Evolutionary conservation across 129 eudicot genomes (phyloP), one percentile per base, ranked within the genome.

Genomic region (Apium graveolens): DNA sequence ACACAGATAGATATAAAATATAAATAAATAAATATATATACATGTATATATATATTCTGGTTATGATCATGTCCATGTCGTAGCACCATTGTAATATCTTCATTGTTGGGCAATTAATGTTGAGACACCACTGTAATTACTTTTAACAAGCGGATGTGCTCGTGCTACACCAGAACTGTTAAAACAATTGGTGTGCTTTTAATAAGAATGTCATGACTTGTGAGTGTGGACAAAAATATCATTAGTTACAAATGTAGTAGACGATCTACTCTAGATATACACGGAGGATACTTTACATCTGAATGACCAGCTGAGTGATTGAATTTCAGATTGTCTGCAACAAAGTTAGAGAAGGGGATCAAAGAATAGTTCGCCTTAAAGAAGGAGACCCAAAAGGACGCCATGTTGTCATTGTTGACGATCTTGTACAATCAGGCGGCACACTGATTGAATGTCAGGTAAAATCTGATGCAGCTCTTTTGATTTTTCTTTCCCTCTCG

Each of bases 341-440:
- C 35, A 96, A 96, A 89, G 99, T 96, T 65, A 86, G 99, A 83
- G 99, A 96, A 90, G 99, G 99, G 51, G 97, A 92, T 82, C 99
- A 96, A 80, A 85, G 99, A 78, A 89, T 92, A 37, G 99, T 96
- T 7, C 91, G 96, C 65, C 80, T 96, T 69, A 96, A 96, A 85
- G 99, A 96, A 83, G 99, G 99, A 80, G 93, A 96, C 49, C 97
- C 99, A 48, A 85, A 84, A 84, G 99, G 99, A 42, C 97, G 97
- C 14, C 99, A 92, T 81, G 97, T 96, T 80, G 97, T 96, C 81
- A 96, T 96, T 79, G 99, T 96, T 42, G 99, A 96, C 80, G 99
- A 96, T 84, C 97, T 96, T 76, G 99, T 96, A 46, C 99, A 96
- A 77, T 96, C 99, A 39, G 99, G 99, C 49, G 97, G 99, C 85